Percentiles rank a stretch among this genome's conserved stretches.
Evolutionary conservation across 2,329 filamentous ascomycete species (phyloP).

Genomic region (Monosporascus sp.): DNA sequence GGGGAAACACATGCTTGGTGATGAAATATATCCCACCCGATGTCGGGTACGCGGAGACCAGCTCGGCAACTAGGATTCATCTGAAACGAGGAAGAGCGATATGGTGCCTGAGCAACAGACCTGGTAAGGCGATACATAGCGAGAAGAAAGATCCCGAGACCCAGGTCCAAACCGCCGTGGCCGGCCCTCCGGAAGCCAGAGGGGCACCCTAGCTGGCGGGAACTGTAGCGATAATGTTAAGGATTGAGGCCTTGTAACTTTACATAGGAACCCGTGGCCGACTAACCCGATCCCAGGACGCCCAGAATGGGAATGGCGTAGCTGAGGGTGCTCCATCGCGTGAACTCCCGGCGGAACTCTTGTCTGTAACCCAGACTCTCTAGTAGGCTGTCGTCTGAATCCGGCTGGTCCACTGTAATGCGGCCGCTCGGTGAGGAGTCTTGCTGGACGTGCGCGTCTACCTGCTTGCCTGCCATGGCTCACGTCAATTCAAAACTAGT

Average conservation of each 20-base stretch:
- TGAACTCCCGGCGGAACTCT: constrained; percentile 59
- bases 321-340: constrained; percentile 60
- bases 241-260: not conserved
- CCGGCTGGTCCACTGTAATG: not conserved
- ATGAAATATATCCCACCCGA: constrained; percentile 54
- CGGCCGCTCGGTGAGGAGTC: no score
- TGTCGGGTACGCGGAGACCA: constrained; percentile 62
- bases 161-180: constrained; percentile 62
- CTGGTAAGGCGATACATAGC: constrained; percentile 42
- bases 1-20: constrained; percentile 2
- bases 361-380: constrained; percentile 22
- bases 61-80: constrained; percentile 46
- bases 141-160: constrained; percentile 59
- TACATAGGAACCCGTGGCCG: not conserved
- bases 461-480: no score
- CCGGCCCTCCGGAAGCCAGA: constrained; percentile 53
- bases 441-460: no score
- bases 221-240: constrained; percentile 26
- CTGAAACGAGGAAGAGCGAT: not conserved
- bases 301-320: constrained; percentile 62
- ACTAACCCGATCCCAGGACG: constrained; percentile 48
- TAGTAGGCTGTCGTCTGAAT: constrained; percentile 1
- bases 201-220: constrained; percentile 58
- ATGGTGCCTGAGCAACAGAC: not conserved
- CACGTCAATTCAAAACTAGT: no score